Conservation (phyloP, 2,329 filamentous ascomycete species). For the Juglanconis sp. region DNA sequence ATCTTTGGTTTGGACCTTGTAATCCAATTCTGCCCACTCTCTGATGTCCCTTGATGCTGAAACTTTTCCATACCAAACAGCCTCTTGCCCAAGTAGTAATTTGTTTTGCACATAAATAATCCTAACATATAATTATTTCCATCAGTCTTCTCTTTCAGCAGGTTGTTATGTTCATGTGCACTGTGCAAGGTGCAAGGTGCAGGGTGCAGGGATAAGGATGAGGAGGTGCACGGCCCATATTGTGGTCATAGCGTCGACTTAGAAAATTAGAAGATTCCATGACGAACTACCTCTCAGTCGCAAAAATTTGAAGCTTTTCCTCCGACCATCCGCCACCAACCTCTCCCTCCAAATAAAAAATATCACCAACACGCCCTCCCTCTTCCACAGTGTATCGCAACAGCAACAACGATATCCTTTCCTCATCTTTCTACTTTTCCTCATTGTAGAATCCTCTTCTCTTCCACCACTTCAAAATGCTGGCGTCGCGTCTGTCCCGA, state of each 20-base stretch:
- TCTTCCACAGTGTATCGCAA: conserved; percentile 13
- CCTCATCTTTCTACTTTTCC: conserved; percentile 30
- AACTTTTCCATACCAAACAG: no score
- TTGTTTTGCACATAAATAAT: no score
- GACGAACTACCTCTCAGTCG: not conserved
- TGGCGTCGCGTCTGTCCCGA: conserved; percentile 69
- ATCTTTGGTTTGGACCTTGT: no score
- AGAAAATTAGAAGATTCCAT: not conserved
- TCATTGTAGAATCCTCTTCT: conserved; percentile 30
- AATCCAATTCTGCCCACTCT: no score
- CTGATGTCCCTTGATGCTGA: no score
- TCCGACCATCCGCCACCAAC: not conserved
- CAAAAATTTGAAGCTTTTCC: not conserved
- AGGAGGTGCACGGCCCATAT: not conserved
- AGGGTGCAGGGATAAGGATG: not conserved
- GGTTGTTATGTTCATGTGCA: no score
- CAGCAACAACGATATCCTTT: conserved; percentile 20
- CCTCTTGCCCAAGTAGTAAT: no score
- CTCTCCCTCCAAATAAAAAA: not conserved
- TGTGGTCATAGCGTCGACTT: not conserved
- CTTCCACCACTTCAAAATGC: conserved; percentile 54
- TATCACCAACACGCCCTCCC: conserved; percentile 24
- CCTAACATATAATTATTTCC: no score
- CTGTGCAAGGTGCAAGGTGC: not conserved
- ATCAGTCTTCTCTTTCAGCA: no score